Evolutionary conservation across 371 early-diverging fungal genomes (phyloP), one percentile per base, ranked within the genome.

Genomic region (Choanephora cucurbitarum): DNA sequence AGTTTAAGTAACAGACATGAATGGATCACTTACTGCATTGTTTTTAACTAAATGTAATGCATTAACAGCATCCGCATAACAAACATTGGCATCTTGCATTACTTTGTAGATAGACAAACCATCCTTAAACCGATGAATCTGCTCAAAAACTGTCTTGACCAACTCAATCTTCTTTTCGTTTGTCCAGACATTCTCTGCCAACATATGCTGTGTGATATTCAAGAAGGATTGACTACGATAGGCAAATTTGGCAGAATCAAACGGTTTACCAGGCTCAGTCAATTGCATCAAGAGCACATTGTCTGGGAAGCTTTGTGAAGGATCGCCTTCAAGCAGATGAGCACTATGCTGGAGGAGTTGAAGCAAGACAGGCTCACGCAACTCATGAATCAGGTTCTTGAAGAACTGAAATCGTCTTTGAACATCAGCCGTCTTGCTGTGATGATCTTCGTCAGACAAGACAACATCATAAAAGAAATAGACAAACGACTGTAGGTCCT

Each of bases 391-490:
- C 17, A 75, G 41, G 39, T 69, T 78, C 28, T 66, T 69, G 32
- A 75, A 59, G 50, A 78, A 78, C 19, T 60, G 63, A 40, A 70
- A 68, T 24, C 73, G 67, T 4, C 73, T 64, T n/a, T 68, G 70
- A 10, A 70, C 69, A 37, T 37, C 37, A 6, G 37, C 72, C 43
- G 2, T 64, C 57, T 32, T 49, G 49, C 31, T 77, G 71, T 44
- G 62, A 60, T 31, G 72, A 68, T 15, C 66, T 23, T 73, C 73
- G 7, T 76, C 68, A 5, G 79, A 69, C 13, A 84, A 64, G 33
- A 80, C 79, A 18, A 80, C 73, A 45, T 81, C 73, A 42, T 80
- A 84, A 47, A 81, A 81, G 45, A 79, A 79, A 9, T 70, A 68
- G 0, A 84, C 82, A 72, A 84, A 73, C 17, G 67, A 65, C 17